phyloP scores from a whole-genome alignment of 2,329 filamentous ascomycete genomes.

The Sclerotinia sclerotiorum region DNA sequence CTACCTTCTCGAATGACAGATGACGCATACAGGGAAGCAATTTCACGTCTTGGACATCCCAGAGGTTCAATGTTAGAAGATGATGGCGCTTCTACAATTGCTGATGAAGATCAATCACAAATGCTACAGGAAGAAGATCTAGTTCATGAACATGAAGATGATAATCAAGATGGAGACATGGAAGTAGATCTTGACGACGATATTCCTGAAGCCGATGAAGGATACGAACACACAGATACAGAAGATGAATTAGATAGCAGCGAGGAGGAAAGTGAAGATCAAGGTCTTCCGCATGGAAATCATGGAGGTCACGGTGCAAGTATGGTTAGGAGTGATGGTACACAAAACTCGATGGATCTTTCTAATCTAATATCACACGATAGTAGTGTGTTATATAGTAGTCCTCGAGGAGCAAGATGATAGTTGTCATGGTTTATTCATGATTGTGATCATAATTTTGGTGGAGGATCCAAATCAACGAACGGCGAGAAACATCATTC shows the following conservation, averaged over 20 bases:
- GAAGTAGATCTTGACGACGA: slow-evolving; percentile 69
- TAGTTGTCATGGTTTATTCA: not conserved
- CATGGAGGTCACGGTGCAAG: slow-evolving; percentile 29
- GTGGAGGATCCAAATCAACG: no score
- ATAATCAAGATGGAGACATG: slow-evolving; percentile 44
- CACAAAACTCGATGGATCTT: slow-evolving; percentile 40
- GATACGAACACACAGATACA: slow-evolving; percentile 77
- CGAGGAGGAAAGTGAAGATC: slow-evolving; percentile 42
- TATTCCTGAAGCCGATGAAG: slow-evolving; percentile 58
- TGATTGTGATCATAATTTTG: not conserved
- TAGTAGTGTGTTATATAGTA: slow-evolving; percentile 38
- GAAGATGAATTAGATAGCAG: slow-evolving; percentile 62
- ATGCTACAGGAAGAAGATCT: slow-evolving; percentile 65
- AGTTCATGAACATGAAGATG: slow-evolving; percentile 39
- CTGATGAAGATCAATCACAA: slow-evolving; percentile 56
- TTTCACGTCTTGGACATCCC: slow-evolving; percentile 51
- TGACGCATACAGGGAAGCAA: slow-evolving; percentile 61
- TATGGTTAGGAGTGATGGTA: slow-evolving; percentile 41
- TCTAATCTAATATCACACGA: slow-evolving; percentile 34
- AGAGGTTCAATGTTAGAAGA: slow-evolving; percentile 48
- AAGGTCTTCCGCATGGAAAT: slow-evolving; percentile 37
- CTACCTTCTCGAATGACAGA: slow-evolving; percentile 51
- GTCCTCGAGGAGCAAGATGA: slow-evolving; percentile 29
- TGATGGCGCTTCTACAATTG: slow-evolving; percentile 51
- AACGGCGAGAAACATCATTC: slow-evolving; percentile 74